Evolutionary conservation across 2,329 filamentous ascomycete genomes (phyloP), one percentile per base, ranked within the genome.

Genomic region (Myriosclerotinia duriaeana): DNA sequence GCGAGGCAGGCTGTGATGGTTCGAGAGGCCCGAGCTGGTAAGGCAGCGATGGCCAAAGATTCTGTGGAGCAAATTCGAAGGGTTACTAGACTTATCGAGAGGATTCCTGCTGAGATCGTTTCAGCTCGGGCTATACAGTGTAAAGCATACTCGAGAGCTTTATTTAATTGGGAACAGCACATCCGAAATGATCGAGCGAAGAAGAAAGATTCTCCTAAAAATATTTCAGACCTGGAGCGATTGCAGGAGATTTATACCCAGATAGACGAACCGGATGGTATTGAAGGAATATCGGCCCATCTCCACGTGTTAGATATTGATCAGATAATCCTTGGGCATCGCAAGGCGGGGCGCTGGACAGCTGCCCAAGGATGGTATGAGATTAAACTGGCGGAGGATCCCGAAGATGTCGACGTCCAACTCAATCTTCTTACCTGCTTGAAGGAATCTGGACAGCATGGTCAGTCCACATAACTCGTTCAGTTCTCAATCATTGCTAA

Each of bases 361-460:
- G 92, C 94, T 62, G 95, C 93, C 34, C 95, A 98, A 78, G 96
- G 92, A 70, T 99, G 96, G 95, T 98, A 97, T 77, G 93, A 99
- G 76, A 88, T 97, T 70, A 89, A 93, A 70, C 83, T 98, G 44
- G 89, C 90, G 3, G 88, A 95, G 72, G 84, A 89, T 55, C 93
- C 94, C 0, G 82, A 89, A 64, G 89, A 96, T 74, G 76, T 85
- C 22, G 90, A 96, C 66, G 84, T 91, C 15, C 93, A 97, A 76
- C 83, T 91, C 66, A 91, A 96, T 72, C 83, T 99, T 46, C 81
- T 99, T 64, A 90, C 88, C 40, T 98, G 95, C 73, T 82, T 99
- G 12, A 93, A 93, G 75, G 93, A 97, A 76, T 96, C 93, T n/a
- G 95, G 94, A 0, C 95, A 98, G 76, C 89, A 97, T 78, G 91